Evolutionary conservation across 139 green algal genomes (phyloP).

Genomic region (Desmodesmus armatus): DNA sequence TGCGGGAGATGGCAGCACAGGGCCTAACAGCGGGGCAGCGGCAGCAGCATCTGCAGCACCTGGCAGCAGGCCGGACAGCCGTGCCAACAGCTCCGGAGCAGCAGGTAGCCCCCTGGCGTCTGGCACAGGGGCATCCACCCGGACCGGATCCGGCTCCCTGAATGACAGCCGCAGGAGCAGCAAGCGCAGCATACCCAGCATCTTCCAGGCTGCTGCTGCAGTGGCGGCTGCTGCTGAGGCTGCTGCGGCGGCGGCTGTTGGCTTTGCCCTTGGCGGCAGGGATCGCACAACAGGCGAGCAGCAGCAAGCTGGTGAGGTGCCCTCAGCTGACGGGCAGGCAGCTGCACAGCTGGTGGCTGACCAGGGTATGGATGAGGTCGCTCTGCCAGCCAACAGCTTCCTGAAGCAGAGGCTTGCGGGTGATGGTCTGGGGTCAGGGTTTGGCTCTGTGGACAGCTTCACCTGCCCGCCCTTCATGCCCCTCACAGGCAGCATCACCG

Average conservation of each 20-base stretch:
- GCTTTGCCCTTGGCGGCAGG: conserved; percentile 14
- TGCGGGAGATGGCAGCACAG: too few species aligned
- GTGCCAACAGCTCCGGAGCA: neutral
- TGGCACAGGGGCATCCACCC: too few species aligned
- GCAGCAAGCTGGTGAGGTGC: too few species aligned
- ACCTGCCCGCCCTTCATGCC: conserved; percentile 38
- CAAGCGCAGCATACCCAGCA: neutral
- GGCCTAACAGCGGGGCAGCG: neutral
- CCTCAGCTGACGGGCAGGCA: too few species aligned
- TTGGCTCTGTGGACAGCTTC: conserved; percentile 28
- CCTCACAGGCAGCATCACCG: neutral
- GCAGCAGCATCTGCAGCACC: neutral
- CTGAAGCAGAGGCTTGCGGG: too few species aligned
- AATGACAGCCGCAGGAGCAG: neutral
- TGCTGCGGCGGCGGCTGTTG: conserved; percentile 9
- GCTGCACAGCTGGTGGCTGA: too few species aligned
- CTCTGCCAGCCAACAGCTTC: too few species aligned
- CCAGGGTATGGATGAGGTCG: too few species aligned
- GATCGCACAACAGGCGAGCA: neutral
- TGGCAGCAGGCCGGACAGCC: conserved; percentile 1
- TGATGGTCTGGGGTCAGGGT: too few species aligned
- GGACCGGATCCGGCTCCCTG: neutral
- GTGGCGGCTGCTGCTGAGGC: conserved; percentile 24
- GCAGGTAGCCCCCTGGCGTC: neutral
- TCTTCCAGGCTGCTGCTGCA: conserved; percentile 13